These are phyloP conservation scores for Ophiostoma quercus DNA, from an alignment of 2,329 filamentous ascomycete genomes.

Conservation along the genomic window DNA sequence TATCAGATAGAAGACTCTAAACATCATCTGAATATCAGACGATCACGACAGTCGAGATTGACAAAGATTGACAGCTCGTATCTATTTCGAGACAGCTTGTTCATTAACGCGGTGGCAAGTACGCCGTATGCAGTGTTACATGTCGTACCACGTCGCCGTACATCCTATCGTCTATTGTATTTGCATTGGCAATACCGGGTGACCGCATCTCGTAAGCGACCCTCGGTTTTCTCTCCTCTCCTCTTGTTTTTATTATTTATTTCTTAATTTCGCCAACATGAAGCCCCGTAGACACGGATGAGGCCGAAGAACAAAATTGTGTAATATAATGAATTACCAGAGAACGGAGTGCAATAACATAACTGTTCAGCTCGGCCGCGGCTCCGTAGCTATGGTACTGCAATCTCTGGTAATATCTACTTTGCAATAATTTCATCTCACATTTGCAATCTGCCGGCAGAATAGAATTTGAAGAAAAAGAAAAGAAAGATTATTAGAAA, in stretches of 20 bases:
- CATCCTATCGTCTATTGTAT: background rate
- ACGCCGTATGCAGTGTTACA: background rate
- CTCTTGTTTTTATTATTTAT: background rate
- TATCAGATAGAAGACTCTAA: background rate
- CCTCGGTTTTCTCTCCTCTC: background rate
- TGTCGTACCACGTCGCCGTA: background rate
- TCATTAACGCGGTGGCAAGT: background rate
- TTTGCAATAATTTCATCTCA: background rate
- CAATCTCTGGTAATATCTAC: background rate
- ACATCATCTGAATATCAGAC: background rate
- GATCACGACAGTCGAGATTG: background rate
- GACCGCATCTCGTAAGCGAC: conserved; percentile 6
- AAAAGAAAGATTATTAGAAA: background rate
- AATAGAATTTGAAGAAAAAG: background rate
- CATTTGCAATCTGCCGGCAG: background rate
- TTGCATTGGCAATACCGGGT: background rate
- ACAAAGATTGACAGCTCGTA: background rate
- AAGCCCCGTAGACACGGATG: background rate
- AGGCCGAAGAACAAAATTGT: background rate
- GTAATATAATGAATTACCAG: background rate
- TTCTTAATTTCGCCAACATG: no score
- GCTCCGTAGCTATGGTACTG: background rate
- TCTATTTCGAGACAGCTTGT: background rate
- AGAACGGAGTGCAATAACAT: background rate
- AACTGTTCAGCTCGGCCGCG: background rate